Base-by-base conservation (phyloP, 331 rosid genomes). In the Malus hybrid region DNA sequence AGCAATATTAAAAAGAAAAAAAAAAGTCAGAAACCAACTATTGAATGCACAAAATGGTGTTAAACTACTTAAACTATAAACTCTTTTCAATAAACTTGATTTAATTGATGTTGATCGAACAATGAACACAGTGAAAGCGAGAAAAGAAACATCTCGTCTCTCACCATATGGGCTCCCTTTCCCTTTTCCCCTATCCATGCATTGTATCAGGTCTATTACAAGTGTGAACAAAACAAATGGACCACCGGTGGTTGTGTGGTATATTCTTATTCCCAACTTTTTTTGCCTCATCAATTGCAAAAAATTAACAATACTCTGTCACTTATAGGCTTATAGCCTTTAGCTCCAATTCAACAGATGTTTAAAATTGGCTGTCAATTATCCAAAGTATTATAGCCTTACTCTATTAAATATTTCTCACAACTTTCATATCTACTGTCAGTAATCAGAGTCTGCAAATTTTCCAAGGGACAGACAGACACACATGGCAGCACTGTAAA, bases 401-500 rank as follows among this genome's bases (percentile, higher is more conserved):
- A 36, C 44, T 10, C 63, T 3, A 9, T 57, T 6, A 54, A 54
- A 10, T 60, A 57, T 20, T 42, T 42, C 39, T 33, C 13, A n/a
- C 28, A 42, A 31, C 68, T 63, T 63, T 63, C 18, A 15, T 29
- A 63, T 63, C 16, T 15, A 5, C 10, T 4, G 33, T 14, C 34
- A 10, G 32, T 12, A 39, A 39, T 42, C 48, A 42, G 48, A 42
- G 14, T 42, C 48, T 42, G 14, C 14, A 42, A 42, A 10, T 42
- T 31, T 20, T 48, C 7, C 14, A 36, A 56, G 46, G 33, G 76
- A 75, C 70, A 76, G 79, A 76, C 14, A 65, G 48, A 76, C 69
- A 19, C 20, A 19, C 59, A 54, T 73, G 69, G 67, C 70, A 81
- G 64, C 44, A 42, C 85, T 84, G 83, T 85, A 70, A 71, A 77